phyloP scores from a whole-genome alignment of 441 rosid species.

The Macaranga tanarius region DNA sequence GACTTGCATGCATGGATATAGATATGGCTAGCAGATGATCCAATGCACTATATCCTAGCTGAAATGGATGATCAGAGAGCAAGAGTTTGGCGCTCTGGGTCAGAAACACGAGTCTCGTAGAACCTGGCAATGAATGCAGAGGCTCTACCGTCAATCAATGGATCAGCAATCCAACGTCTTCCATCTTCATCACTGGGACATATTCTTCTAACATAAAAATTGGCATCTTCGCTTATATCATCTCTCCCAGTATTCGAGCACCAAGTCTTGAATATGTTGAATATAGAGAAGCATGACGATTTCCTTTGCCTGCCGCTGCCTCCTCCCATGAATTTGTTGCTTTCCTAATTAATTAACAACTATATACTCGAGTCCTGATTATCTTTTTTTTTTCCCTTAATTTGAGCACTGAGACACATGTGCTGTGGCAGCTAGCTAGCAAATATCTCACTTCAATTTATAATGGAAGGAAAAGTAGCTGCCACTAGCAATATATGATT shows the following conservation, averaged over 20 bases:
- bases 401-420: neutral
- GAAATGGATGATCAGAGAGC: slow-evolving; percentile 27
- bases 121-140: slow-evolving; percentile 64
- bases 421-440: neutral
- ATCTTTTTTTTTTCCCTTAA: neutral
- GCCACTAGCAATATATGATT: no score
- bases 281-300: slow-evolving; percentile 41
- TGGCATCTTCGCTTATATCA: slow-evolving; percentile 58
- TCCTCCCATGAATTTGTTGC: slow-evolving; percentile 22
- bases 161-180: slow-evolving; percentile 68
- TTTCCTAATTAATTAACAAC: no score
- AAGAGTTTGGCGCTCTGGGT: slow-evolving; percentile 44
- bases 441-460: slow-evolving; percentile 26
- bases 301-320: slow-evolving; percentile 42
- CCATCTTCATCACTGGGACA: slow-evolving; percentile 68
- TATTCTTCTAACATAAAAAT: slow-evolving; percentile 37
- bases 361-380: no score
- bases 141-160: slow-evolving; percentile 69
- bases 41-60: no score
- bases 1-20: no score
- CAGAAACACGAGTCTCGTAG: slow-evolving; percentile 51
- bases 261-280: slow-evolving; percentile 54
- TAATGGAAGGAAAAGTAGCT: slow-evolving; percentile 4
- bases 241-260: slow-evolving; percentile 48
- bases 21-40: no score